Percentiles rank a stretch among this genome's conserved stretches.
Conservation (phyloP, 495 filamentous ascomycete species). For the Annulohypoxylon stygium region DNA sequence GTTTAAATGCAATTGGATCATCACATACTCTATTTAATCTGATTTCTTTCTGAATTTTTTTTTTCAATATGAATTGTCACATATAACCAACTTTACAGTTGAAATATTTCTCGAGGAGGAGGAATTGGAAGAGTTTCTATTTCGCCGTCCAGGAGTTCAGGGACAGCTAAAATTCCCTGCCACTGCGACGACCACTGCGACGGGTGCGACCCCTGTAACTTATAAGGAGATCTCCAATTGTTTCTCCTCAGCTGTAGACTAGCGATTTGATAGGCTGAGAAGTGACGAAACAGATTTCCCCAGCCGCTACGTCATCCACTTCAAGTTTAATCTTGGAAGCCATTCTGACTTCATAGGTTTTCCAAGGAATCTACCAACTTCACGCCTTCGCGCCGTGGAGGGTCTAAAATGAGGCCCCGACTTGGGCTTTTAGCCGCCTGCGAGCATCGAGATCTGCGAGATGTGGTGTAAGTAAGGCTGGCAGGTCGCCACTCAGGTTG, state of each 20-base stretch:
- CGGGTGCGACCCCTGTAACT: not conserved
- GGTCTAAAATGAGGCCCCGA: slow-evolving; percentile 17
- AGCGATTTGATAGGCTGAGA: slow-evolving; percentile 34
- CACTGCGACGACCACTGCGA: too few relatives aligned
- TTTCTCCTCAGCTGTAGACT: slow-evolving; percentile 26
- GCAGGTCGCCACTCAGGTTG: slow-evolving; percentile 1
- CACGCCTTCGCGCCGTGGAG: slow-evolving; percentile 17
- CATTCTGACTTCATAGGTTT: slow-evolving; percentile 16
- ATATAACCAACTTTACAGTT: too few relatives aligned
- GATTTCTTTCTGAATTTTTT: too few relatives aligned
- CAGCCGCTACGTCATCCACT: slow-evolving; percentile 43
- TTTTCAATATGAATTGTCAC: too few relatives aligned
- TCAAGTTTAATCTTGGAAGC: slow-evolving; percentile 18
- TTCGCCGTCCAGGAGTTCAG: not conserved
- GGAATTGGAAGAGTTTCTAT: not conserved
- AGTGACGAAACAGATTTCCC: slow-evolving; percentile 6
- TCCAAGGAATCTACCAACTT: slow-evolving; percentile 23
- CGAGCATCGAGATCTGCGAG: slow-evolving; percentile 4
- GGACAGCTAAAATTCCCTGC: not conserved
- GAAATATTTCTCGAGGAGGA: too few relatives aligned
- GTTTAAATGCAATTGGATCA: too few relatives aligned
- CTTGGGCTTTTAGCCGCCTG: slow-evolving; percentile 28
- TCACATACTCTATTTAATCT: too few relatives aligned
- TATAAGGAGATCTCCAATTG: slow-evolving; percentile 14
- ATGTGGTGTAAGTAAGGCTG: not conserved